These are phyloP conservation scores for Gracilariopsis chorda DNA, from an alignment of 23 red algal species.

Conservation along the genomic window DNA sequence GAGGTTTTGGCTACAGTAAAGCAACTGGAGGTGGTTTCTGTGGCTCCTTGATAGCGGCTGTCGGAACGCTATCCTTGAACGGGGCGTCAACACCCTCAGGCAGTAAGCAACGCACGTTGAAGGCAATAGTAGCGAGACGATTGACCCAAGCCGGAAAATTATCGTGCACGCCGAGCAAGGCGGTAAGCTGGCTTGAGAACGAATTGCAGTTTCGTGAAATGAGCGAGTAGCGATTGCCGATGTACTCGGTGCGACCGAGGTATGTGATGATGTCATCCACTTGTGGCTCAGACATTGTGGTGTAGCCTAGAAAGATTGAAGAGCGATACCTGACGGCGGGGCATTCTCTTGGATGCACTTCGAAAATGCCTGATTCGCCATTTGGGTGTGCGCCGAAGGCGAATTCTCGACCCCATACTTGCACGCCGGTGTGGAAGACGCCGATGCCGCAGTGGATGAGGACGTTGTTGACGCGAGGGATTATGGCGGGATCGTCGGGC, in stretches of 20 bases:
- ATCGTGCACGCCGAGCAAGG: conserved; percentile 8
- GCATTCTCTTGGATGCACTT: conserved; percentile 26
- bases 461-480: conserved; percentile 51
- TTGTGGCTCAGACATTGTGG: background rate
- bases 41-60: conserved; percentile 35
- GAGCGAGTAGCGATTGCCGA: conserved; percentile 60
- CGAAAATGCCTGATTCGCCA: conserved; percentile 41
- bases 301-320: conserved; percentile 8
- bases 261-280: conserved; percentile 43
- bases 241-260: conserved; percentile 33
- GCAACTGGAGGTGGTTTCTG: conserved; percentile 38
- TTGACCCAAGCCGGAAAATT: conserved; percentile 66
- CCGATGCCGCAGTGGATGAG: conserved; percentile 63
- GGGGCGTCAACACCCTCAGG: conserved; percentile 35
- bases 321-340: conserved; percentile 50
- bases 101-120: conserved; percentile 52
- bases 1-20: background rate
- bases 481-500: conserved; percentile 43
- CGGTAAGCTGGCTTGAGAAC: conserved; percentile 37
- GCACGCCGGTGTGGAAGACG: conserved; percentile 68
- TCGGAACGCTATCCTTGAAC: conserved; percentile 9
- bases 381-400: conserved; percentile 56
- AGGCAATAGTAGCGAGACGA: conserved; percentile 55
- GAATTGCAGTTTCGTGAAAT: conserved; percentile 69
- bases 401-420: conserved; percentile 55